Evolutionary conservation across 1,284 basidiomycete species (phyloP).

Genomic region (Trametes hirsuta): DNA sequence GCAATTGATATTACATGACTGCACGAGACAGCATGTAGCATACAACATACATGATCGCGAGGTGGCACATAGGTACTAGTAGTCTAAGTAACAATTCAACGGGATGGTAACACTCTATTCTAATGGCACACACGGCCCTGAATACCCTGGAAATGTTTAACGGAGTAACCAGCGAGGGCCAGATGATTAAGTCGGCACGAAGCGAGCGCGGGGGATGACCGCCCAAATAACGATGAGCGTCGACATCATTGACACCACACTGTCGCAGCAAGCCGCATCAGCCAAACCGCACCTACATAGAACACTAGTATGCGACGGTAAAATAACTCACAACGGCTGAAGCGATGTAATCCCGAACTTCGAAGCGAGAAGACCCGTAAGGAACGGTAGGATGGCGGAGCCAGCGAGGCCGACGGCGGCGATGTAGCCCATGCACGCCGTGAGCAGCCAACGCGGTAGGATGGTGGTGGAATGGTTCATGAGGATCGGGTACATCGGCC

Average conservation of each 20-base stretch:
- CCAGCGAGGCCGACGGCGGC: slow-evolving; percentile 69
- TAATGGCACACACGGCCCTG: no score
- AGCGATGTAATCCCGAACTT: slow-evolving; percentile 59
- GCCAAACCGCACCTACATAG: not conserved
- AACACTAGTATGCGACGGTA: not conserved
- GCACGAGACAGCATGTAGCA: no score
- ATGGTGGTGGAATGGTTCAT: slow-evolving; percentile 61
- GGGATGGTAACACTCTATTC: no score
- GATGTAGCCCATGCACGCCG: slow-evolving; percentile 70
- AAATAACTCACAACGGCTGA: slow-evolving; percentile 57
- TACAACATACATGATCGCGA: no score
- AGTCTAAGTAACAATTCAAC: no score
- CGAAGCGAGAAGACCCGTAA: slow-evolving; percentile 58
- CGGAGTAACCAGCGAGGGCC: no score
- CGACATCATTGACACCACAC: slow-evolving; percentile 34
- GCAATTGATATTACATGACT: no score
- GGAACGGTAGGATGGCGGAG: slow-evolving; percentile 66
- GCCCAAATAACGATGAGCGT: slow-evolving; percentile 37
- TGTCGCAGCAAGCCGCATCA: not conserved
- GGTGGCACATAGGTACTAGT: no score
- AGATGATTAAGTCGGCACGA: slow-evolving; percentile 7
- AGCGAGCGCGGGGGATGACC: slow-evolving; percentile 31
- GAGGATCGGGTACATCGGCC: slow-evolving; percentile 68
- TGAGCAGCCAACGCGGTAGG: slow-evolving; percentile 64
- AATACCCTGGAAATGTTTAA: no score